Base-by-base conservation (phyloP, 2,329 filamentous ascomycete genomes). In the Ceratocystiopsis sp. region DNA sequence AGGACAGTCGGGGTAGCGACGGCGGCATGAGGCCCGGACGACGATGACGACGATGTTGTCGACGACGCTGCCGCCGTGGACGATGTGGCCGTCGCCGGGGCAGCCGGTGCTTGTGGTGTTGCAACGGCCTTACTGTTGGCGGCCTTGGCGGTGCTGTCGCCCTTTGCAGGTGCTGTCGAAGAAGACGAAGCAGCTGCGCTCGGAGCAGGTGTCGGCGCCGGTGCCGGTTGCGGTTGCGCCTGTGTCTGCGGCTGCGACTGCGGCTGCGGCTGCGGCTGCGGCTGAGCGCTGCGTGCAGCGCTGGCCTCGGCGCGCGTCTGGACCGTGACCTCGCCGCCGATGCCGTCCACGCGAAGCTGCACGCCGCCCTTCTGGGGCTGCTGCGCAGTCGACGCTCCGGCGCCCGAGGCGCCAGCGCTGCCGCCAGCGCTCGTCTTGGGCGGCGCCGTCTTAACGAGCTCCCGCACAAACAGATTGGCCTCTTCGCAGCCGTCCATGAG, bases 401-500 rank as follows among this genome's bases (percentile, higher is more conserved):
- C 11, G 9, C 29, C 16, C n/a, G 35, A 17, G 11, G 33, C 34
- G 11, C 38, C 33, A 35, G 6, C 29, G 8, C 33, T 25, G 11
- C 36, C 33, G 35, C 6, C 29, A 39, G 42, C 38, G 18, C 25
- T 41, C 29, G 53, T n/a, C 56, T 59, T 55, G 21, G 37, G 19
- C 6, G 52, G 51, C 11, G 47, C 42, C 14, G 48, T 45, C 41
- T 53, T 56, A 38, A 74, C 68, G 8, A 84, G 68, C 41, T 78
- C 73, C 43, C 77, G 69, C 42, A 87, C 75, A 52, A 82, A 80
- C 32, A 74, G 69, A 49, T 81, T 80, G 15, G 83, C 84, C 45
- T 78, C 78, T 32, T 78, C 72, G 47, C 78, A 84, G 13, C 80
- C 80, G 51, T 84, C 80, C 61, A 84, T 73, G 7, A 83, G 66